A percentile compares a stretch with the other conserved stretches of the same genome.
phyloP scores from a whole-genome alignment of 768 basidiomycete genomes.

The Mycena chlorophos region DNA sequence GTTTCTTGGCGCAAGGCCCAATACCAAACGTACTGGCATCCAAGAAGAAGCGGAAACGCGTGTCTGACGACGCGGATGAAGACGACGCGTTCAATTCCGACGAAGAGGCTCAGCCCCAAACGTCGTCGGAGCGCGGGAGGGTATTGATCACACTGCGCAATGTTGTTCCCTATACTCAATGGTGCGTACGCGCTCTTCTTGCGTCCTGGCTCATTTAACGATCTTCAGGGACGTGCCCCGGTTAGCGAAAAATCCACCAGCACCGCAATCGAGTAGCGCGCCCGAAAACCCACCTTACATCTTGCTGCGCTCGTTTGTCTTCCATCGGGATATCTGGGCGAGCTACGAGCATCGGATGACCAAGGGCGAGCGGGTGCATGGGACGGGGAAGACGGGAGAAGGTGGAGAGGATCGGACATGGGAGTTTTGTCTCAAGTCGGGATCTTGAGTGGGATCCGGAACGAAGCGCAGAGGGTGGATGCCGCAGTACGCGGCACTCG shows the following conservation, averaged over 20 bases:
- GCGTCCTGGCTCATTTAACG: background rate
- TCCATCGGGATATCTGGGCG: constrained; percentile 67
- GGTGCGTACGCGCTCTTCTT: constrained; percentile 46
- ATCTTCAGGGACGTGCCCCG: constrained; percentile 68
- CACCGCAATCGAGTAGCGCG: constrained; percentile 44
- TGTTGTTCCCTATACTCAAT: constrained; percentile 82
- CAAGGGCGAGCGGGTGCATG: constrained; percentile 75
- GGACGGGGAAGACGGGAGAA: constrained; percentile 64
- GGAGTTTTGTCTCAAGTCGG: constrained; percentile 80
- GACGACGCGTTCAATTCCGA: constrained; percentile 33
- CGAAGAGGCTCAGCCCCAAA: constrained; percentile 20
- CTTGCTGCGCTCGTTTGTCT: constrained; percentile 77
- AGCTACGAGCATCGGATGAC: constrained; percentile 96
- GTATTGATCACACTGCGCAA: constrained; percentile 86
- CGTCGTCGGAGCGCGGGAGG: constrained; percentile 53
- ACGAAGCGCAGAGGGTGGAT: background rate
- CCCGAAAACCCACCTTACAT: constrained; percentile 66
- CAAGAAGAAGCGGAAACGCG: constrained; percentile 47
- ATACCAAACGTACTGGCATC: constrained; percentile 43
- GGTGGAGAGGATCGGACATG: constrained; percentile 83
- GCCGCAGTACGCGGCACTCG: background rate
- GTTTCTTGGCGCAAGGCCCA: constrained; percentile 58
- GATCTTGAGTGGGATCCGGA: background rate
- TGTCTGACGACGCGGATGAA: constrained; percentile 40
- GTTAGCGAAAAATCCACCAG: constrained; percentile 73